Evolutionary conservation across 2,329 filamentous ascomycete genomes (phyloP), one percentile per base, ranked within the genome.

Genomic region (Trichoderma brevicompactum): DNA sequence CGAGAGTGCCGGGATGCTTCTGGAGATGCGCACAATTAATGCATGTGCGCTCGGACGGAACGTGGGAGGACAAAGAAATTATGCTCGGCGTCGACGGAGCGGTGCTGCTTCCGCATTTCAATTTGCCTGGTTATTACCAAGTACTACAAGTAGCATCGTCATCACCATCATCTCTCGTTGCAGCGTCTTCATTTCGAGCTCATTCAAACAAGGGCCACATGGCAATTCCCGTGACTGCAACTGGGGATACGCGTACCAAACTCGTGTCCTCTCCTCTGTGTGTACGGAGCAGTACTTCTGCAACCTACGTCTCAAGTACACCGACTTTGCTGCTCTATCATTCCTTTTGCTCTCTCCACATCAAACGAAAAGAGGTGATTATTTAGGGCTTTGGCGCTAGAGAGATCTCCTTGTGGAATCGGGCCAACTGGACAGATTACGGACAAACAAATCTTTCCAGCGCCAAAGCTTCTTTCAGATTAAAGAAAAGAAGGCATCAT

Each of bases 1-100:
- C 59, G 59, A 62, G 49, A 62, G 36, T 53, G 59, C 59, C 59
- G 59, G 59, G 48, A 62, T 54, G 48, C 48, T 44, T 53, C 23
- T 28, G 59, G 23, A 38, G 34, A 60, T 44, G 59, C 59, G 59
- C 59, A 62, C 59, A 53, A 53, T 53, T 52, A 28, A 60, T 49
- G 44, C 43, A 19, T 28, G 23, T 28, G 23, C 23, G 41, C 41
- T 34, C 23, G 15, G 40, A 17, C 15, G 19, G 28, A 19, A 46
- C 40, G 54, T 46, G 28, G 54, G 17, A 15, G 19, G 44, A 49
- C 38, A 28, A 15, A 32, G 38, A 19, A 41, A 44, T 62, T 40
- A 19, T 52, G 19, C 48, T 62, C 46, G 48, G 46, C 23, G 53
- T 43, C n/a, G 44, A 50, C 23, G 58, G 46, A 41, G 19, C 56